Base-by-base conservation (phyloP, 2,329 filamentous ascomycete species). In the Apiospora saccharicola region DNA sequence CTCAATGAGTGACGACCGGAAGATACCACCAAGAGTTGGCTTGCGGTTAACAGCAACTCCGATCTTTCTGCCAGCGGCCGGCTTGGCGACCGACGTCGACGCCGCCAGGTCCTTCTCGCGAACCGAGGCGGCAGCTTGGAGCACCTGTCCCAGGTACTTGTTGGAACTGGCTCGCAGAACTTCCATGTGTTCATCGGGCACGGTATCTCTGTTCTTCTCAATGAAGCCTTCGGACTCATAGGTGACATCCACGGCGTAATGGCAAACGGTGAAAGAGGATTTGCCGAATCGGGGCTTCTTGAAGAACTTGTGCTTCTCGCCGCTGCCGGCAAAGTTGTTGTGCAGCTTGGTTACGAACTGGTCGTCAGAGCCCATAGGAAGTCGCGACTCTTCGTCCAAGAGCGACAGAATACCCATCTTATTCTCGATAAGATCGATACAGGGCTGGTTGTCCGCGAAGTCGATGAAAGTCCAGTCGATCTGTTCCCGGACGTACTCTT, bases 391-490 rank as follows among this genome's bases (percentile, higher is more conserved):
- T 85, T 99, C 97, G 78, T 99, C 96, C 51, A 99, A 87, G 41
- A 99, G 87, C 26, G 96, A 94, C 75, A 99, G 84, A 70, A 99
- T 93, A 83, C 96, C 96, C 77, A 99, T 90, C 83, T 97, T 98
- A 77, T 95, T 96, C 85, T 99, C 96, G 77, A 99, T 99, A 70
- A 99, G 86, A 82, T 99, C 96, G 78, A 99, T 99, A 85, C 96
- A 99, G 24, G 96, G 96, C 85, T 99, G 96, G 79, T 99, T 99
- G 84, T 99, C 96, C 7, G 96, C 97, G 83, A 99, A 99, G 81
- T 99, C 96, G 81, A 99, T 99, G 81, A 99, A 99, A 13, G 94
- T 98, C 96, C 96, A 99, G 84, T 98, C 95, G 76, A 99, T 99
- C 85, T 98, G 88, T 84, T 99, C 96, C 71, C 92, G 91, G 53